phyloP scores from a whole-genome alignment of 345 rosid genomes.

The Mercurialis annua region DNA sequence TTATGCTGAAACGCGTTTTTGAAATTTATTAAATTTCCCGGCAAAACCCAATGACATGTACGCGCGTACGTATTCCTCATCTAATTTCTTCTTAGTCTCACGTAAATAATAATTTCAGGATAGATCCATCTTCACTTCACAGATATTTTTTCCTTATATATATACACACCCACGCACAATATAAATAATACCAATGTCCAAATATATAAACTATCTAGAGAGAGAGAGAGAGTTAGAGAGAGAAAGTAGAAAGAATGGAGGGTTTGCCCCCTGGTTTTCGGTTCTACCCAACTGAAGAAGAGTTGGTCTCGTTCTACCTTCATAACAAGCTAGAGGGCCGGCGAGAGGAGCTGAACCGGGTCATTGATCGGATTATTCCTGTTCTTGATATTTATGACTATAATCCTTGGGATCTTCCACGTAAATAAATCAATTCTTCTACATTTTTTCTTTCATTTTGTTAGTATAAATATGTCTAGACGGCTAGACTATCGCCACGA shows the following conservation, averaged over 20 bases:
- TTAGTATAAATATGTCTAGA: no score
- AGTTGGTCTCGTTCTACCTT: conserved; percentile 6
- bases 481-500: no score
- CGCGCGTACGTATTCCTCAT: no score
- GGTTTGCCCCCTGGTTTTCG: conserved; percentile 15
- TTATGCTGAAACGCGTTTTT: neutral
- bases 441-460: no score
- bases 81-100: no score
- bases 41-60: neutral
- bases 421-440: neutral
- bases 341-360: neutral
- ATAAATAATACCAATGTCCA: no score
- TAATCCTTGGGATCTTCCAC: conserved; percentile 8
- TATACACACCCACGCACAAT: no score
- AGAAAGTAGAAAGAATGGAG: neutral
- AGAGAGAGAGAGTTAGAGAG: no score
- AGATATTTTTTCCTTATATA: no score
- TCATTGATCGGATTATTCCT: conserved; percentile 10
- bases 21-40: neutral
- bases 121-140: no score
- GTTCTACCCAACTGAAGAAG: conserved; percentile 13
- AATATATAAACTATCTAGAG: no score
- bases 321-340: conserved; percentile 2
- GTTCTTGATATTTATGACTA: conserved; percentile 1
- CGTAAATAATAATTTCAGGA: no score